phyloP scores from a whole-genome alignment of 139 green algal species.

The Zygnema circumcarinatum region DNA sequence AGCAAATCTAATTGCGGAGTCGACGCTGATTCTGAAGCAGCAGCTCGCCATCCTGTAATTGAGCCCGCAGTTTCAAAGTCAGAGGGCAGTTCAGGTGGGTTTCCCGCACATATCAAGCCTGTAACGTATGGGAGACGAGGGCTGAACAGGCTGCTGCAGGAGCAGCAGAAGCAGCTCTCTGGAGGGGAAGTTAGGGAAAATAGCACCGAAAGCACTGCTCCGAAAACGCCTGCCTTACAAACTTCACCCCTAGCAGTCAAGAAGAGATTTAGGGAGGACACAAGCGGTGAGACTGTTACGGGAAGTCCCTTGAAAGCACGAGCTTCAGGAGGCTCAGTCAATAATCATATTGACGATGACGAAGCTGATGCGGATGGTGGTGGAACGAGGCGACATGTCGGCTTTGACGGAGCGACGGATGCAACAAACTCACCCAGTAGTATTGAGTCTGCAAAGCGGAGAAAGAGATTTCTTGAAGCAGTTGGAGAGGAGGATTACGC shows the following conservation, averaged over 20 bases:
- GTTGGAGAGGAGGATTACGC: slow-evolving; percentile 44
- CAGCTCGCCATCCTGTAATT: background rate
- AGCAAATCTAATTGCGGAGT: background rate
- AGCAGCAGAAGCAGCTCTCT: background rate
- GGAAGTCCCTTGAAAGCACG: too few species aligned
- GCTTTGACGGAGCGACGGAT: background rate
- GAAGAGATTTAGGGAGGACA: background rate
- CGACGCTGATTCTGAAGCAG: background rate
- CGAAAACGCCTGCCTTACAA: background rate
- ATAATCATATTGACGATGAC: background rate
- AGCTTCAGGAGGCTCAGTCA: too few species aligned
- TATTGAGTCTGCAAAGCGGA: slow-evolving; percentile 24
- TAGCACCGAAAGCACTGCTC: background rate
- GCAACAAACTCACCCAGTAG: background rate
- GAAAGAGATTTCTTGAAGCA: slow-evolving; percentile 33
- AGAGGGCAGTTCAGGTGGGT: background rate
- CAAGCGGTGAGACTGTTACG: background rate
- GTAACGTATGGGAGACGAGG: too few species aligned
- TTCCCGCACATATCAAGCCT: background rate
- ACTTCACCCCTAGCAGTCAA: background rate
- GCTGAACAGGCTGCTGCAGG: too few species aligned
- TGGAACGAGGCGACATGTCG: background rate
- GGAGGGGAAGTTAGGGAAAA: background rate
- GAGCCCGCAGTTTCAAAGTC: background rate
- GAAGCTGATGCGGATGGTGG: background rate